These are phyloP conservation scores for Telfairia occidentalis DNA, from an alignment of 331 rosid species.

Conservation along the genomic window DNA sequence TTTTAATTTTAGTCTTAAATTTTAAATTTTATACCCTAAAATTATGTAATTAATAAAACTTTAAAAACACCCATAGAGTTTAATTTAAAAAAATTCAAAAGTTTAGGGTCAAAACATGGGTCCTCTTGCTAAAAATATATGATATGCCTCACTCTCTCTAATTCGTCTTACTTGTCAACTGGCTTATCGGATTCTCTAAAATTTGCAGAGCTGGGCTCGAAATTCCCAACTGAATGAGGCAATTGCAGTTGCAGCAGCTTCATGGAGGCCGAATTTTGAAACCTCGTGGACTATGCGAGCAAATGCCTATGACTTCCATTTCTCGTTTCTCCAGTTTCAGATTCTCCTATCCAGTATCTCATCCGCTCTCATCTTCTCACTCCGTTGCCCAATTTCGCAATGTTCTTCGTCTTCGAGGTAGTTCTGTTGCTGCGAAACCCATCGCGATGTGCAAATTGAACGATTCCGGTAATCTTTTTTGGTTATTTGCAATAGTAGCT, in stretches of 20 bases:
- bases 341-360: not conserved
- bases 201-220: not conserved
- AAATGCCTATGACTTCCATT: constrained; percentile 15
- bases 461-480: constrained; percentile 39
- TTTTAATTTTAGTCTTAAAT: no score
- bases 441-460: constrained; percentile 32
- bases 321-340: constrained; percentile 14
- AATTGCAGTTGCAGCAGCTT: constrained; percentile 25
- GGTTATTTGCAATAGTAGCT: not conserved
- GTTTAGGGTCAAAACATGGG: not conserved
- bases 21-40: no score
- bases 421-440: constrained; percentile 12
- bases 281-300: constrained; percentile 15
- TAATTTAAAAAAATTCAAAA: no score
- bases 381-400: not conserved
- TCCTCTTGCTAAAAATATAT: not conserved
- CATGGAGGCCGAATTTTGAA: constrained; percentile 18
- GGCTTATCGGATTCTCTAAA: not conserved
- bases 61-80: no score
- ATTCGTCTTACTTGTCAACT: not conserved
- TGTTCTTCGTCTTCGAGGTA: constrained; percentile 11
- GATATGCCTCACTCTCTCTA: not conserved
- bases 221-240: constrained; percentile 9
- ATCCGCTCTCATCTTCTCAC: not conserved
- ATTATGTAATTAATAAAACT: no score